These are phyloP conservation scores for Furculomyces boomerangus DNA, from an alignment of 371 early-diverging fungal species.

Conservation along the genomic window DNA sequence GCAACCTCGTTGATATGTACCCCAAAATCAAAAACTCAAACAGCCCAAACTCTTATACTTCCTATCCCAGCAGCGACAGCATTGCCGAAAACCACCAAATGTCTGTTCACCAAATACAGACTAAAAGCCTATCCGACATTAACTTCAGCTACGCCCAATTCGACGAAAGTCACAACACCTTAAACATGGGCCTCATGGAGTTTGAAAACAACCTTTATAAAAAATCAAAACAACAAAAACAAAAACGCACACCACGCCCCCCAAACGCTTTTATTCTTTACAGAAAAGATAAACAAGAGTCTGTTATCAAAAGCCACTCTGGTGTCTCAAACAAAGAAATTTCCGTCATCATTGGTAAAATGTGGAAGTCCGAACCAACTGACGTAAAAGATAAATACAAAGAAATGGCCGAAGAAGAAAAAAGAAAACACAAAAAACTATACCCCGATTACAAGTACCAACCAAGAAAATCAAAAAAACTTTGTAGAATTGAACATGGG, in stretches of 20 bases:
- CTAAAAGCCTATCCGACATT: no score
- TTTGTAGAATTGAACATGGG: neutral
- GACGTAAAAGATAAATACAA: conserved; percentile 34
- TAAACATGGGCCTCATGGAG: no score
- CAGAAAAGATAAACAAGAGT: conserved; percentile 42
- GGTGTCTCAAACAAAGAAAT: conserved; percentile 49
- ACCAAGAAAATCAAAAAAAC: conserved; percentile 36
- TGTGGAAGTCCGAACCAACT: conserved; percentile 39
- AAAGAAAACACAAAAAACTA: conserved; percentile 33
- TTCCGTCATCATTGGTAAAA: conserved; percentile 41
- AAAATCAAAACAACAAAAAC: neutral
- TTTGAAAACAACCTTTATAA: neutral
- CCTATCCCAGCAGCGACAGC: no score
- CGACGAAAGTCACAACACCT: no score
- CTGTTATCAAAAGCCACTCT: conserved; percentile 32
- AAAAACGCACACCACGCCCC: conserved; percentile 28
- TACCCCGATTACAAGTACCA: conserved; percentile 51
- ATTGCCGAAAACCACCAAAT: no score
- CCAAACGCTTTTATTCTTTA: conserved; percentile 39
- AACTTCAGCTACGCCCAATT: no score
- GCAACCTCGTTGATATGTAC: no score
- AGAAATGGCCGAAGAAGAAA: conserved; percentile 29
- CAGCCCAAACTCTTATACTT: no score
- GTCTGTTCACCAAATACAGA: no score
- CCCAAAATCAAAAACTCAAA: no score